These are phyloP conservation scores for Saccharomycopsis selenospora DNA, from an alignment of 805 yeast species.

Conservation along the genomic window DNA sequence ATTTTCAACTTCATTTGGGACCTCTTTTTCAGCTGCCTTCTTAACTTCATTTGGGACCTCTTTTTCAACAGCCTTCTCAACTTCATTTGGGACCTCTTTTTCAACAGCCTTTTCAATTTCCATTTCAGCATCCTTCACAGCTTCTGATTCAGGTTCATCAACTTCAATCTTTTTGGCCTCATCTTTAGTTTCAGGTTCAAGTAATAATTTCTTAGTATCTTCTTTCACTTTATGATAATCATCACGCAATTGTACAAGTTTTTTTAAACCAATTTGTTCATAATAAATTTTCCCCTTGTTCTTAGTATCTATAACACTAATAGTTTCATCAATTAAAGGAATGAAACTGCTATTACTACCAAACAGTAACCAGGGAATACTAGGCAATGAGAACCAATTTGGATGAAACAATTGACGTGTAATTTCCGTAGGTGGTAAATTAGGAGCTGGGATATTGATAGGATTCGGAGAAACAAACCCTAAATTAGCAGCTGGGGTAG, in stretches of 20 bases:
- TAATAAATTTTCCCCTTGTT: constrained; percentile 47
- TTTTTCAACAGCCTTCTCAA: constrained; percentile 6
- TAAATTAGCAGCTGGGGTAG: constrained; percentile 34
- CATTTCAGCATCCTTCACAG: constrained; percentile 20
- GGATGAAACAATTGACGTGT: constrained; percentile 50
- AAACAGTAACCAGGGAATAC: constrained; percentile 56
- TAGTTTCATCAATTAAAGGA: constrained; percentile 55
- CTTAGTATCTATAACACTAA: constrained; percentile 44
- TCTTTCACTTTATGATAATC: constrained; percentile 9
- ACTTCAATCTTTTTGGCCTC: constrained; percentile 9
- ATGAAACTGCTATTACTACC: constrained; percentile 50
- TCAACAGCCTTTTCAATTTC: constrained; percentile 12
- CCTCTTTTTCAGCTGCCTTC: neutral
- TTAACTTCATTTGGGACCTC: constrained; percentile 6
- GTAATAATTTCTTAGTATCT: constrained; percentile 7
- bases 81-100: neutral
- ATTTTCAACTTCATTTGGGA: neutral
- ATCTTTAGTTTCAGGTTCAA: constrained; percentile 7
- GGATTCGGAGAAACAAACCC: constrained; percentile 34
- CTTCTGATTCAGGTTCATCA: constrained; percentile 2
- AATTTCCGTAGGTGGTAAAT: constrained; percentile 45
- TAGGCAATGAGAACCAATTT: constrained; percentile 56
- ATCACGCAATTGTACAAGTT: constrained; percentile 24
- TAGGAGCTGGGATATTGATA: constrained; percentile 41
- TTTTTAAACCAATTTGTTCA: constrained; percentile 44